phyloP scores from a whole-genome alignment of 345 rosid genomes.

The Citrus inodora region DNA sequence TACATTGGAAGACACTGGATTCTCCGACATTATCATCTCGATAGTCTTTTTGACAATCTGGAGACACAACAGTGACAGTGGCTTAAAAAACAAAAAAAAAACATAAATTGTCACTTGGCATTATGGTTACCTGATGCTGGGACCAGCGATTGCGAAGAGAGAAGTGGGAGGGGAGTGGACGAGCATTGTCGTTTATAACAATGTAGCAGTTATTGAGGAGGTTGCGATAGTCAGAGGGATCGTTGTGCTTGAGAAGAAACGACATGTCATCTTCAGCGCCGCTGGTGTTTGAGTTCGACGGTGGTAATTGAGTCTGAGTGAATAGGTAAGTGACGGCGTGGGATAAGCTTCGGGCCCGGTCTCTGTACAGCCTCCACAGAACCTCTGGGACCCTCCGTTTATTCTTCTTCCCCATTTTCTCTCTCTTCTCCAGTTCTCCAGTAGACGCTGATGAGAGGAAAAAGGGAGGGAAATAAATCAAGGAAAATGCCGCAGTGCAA shows the following conservation, averaged over 20 bases:
- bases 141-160: constrained; percentile 39
- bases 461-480: background rate
- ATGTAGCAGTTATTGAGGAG: constrained; percentile 59
- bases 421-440: too few species aligned
- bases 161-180: constrained; percentile 30
- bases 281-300: background rate
- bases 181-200: constrained; percentile 42
- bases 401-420: constrained; percentile 37
- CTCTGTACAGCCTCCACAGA: constrained; percentile 48
- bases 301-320: constrained; percentile 14
- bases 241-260: constrained; percentile 46
- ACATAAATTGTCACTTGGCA: background rate
- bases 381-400: constrained; percentile 47
- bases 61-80: background rate
- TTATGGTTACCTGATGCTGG: constrained; percentile 44
- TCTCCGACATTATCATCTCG: constrained; percentile 35
- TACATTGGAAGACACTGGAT: constrained; percentile 30
- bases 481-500: too few species aligned
- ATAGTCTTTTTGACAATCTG: constrained; percentile 56
- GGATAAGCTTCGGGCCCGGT: constrained; percentile 40
- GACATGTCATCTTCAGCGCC: constrained; percentile 26
- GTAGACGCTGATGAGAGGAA: too few species aligned
- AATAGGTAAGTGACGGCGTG: constrained; percentile 37
- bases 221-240: constrained; percentile 50
- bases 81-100: background rate